Base-by-base conservation (phyloP, 192 early-diverging fungal genomes). In the Backusella luteola region DNA sequence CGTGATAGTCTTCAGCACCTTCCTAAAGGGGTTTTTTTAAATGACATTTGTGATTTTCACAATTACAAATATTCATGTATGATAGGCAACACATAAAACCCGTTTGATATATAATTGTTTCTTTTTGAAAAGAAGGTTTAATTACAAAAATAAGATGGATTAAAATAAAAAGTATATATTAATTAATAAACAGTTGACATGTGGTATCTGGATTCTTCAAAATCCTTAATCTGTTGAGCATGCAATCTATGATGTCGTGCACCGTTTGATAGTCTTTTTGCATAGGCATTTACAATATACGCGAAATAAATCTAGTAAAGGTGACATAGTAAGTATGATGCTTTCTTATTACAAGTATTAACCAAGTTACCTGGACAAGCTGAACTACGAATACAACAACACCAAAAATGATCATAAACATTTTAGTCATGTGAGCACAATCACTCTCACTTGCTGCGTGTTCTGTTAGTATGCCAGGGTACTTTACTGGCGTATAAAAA, bases 201-300 rank as follows among this genome's bases (percentile, higher is more conserved):
- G 17, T 75, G 79, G 44, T 76, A 76, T 66, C 71, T 69, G 32
- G 79, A 71, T 46, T 80, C 79, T 34, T 80, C 79, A 56, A 75
- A 80, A 29, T 80, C 79, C 53, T 80, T 80, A 49, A 80, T 80
- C 49, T 80, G 79, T 49, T 80, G 79, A 56, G 75, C 79, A 26
- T 76, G 79, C 8, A 80, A 38, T 71, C 71, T 46, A 44, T 80
- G 79, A 41, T 80, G 79, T 34, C 79, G 52, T 32, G 79, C 79
- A 53, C 75, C 79, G 56, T 75, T 80, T 17, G 67, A 49, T n/a
- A 80, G 74, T 66, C 75, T 69, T 34, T 75, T 72, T n/a, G 79
- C 74, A 23, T 80, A 80, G 46, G 79, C 74, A 36, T 69, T 73
- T 4, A 80, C 79, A 34, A 80, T 75, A 32, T 69, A 80, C 6